Base-by-base conservation (phyloP, 140 eudicot species). In the Flaveria floridana region DNA sequence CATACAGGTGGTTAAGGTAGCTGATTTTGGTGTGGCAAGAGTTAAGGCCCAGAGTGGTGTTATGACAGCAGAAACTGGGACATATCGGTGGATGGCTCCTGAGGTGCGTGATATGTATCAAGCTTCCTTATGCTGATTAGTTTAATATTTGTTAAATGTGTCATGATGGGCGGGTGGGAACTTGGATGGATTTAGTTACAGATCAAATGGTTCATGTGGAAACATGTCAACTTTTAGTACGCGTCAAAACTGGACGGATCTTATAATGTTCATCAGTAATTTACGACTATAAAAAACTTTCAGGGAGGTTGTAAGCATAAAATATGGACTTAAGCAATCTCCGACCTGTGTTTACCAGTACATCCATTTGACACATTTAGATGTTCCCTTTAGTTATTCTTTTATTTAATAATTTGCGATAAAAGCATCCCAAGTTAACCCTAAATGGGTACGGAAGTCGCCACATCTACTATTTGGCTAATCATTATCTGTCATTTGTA, bases 11-110 rank as follows among this genome's bases (percentile, higher is more conserved):
- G 97, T 93, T 9, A 93, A 93, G 78, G 99, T 93, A 51, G 97
- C 94, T 68, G 99, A 93, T 86, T 93, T 93, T 81, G 99, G 99
- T 50, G 99, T 93, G 67, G 99, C 99, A 52, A 88, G 99, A 85
- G 99, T 93, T 73, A 90, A 88, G 83, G 85, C 91, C 51, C 97
- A 93, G 79, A 79, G 90, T 46, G 98, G 98, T 79, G 98, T 93
- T 18, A 93, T 93, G 98, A 93, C 97, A 14, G 96, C 99, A 71
- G 99, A 93, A 84, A 93, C 99, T 46, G 99, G 99, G 75, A 93
- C 99, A 9, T 93, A 93, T 56, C 81, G 99, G 41, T 93, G 99
- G 98, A 93, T 93, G 98, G 98, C 98, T 81, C 98, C 98, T 44
- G 98, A 93, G 97, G 98, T 92, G 72, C 16, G n/a, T 68, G 1